Evolutionary conservation across 2,329 filamentous ascomycete genomes (phyloP), one percentile per base, ranked within the genome.

Genomic region (Hypoxylon sp.): DNA sequence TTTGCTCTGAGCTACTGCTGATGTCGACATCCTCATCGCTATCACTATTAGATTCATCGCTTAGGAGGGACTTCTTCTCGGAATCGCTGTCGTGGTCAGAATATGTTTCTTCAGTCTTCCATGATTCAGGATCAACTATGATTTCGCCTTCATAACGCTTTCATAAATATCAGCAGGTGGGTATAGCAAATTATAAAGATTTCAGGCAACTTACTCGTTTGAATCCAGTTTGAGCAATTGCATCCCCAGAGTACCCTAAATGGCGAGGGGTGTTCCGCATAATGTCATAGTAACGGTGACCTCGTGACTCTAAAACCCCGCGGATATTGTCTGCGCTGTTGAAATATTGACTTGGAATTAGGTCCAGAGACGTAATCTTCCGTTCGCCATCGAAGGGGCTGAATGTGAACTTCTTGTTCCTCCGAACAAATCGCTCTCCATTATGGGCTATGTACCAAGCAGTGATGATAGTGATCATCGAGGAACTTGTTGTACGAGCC

Each of bases 211-310:
- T 48, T 48, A 48, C 45, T 48, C 23, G 45, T n/a, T 23, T 48
- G 45, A 48, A 23, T 28, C 45, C 45, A 48, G 19, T 48, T 25
- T 19, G 45, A 21, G 17, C 19, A 48, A 48, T 48, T 48, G 19
- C 45, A 48, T 23, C 45, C 3, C 45, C 45, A 11, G 45, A 48
- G 10, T 48, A 48, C 28, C 45, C 23, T 21, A 48, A 48, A 48
- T 48, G 45, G 10, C 23, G 45, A 28, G 45, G 45, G 17, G 21
- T 23, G 45, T 23, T 23, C 45, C 45, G 45, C 45, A 48, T 48
- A 48, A 48, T 48, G 23, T 48, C 45, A 48, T 48, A 25, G 11
- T 48, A 48, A 48, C 19, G 45, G 19, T 48, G 45, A n/a, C 45
- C 45, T 48, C 45, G 45, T 13, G 45, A 48, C 14, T 21, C 45